Evolutionary conservation across 805 yeast species (phyloP), one percentile per base, ranked within the genome.

Genomic region (Hanseniaspora clermontiae): DNA sequence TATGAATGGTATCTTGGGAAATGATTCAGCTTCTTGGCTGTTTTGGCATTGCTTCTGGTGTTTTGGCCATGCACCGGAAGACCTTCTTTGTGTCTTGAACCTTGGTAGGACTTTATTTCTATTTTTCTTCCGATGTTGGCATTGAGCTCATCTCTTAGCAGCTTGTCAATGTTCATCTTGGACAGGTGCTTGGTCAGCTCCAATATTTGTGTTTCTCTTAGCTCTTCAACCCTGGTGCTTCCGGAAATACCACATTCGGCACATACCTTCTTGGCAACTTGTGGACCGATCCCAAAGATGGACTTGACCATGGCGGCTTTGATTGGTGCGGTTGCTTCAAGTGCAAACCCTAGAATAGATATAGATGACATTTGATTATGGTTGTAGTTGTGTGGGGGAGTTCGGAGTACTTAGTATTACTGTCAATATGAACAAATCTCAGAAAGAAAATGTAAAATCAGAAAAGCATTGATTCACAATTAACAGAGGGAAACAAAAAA

Each of bases 231-330:
- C 71, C 95, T 81, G 95, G 91, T 90, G 67, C 78, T 75, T 48
- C 97, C 97, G 66, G 90, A 91, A 59, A 93, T 78, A 11, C 96
- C 96, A 24, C 91, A 79, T 66, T 82, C 87, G 42, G 97, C 82
- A 68, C 96, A 89, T 54, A 93, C 74, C 63, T 75, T 74, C 60
- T 78, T 79, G 2, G 97, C 91, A 10, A 85, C 80, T 55, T 72
- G 68, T 48, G 72, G 69, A n/a, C 97, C 96, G 43, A 93, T 74
- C 34, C 97, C 98, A 67, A 86, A 90, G 61, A 93, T 83, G 60
- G 82, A 83, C 57, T 84, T 77, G 27, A 90, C 82, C 60, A 93
- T 75, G 5, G 95, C 97, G 60, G 77, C 72, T 69, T 59, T 63
- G 19, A 69, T 61, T 6, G 66, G 64, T 51, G 65, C 67, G 55